phyloP scores from a whole-genome alignment of 1,284 basidiomycete genomes.

The Boletellus sp. region DNA sequence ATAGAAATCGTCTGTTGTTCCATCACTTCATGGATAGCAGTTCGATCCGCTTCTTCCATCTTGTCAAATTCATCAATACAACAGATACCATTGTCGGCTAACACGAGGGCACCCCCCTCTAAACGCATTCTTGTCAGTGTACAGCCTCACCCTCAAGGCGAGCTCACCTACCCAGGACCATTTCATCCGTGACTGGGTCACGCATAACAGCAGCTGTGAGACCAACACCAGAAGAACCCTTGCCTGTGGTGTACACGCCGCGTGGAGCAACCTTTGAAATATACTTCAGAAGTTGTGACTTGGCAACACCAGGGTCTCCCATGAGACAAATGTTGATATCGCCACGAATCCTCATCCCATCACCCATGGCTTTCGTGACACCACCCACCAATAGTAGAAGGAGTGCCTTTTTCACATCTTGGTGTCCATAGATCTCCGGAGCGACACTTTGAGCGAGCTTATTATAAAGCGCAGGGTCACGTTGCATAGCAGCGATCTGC shows the following conservation, averaged over 20 bases:
- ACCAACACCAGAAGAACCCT: constrained; percentile 97
- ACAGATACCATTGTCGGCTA: constrained; percentile 99
- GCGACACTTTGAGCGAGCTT: constrained; percentile 88
- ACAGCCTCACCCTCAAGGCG: neutral
- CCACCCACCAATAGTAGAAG: constrained; percentile 92
- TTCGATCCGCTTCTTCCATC: constrained; percentile 98
- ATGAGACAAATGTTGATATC: constrained; percentile 98
- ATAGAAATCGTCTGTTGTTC: constrained; percentile 99
- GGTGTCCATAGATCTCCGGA: constrained; percentile 97
- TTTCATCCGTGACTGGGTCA: constrained; percentile 98
- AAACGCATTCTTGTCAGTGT: constrained; percentile 8
- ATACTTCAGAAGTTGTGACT: constrained; percentile 96
- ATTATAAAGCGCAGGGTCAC: constrained; percentile 80
- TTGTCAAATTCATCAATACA: constrained; percentile 99
- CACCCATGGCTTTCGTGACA: constrained; percentile 90
- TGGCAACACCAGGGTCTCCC: constrained; percentile 99
- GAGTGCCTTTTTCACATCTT: constrained; percentile 98
- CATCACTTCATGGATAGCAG: constrained; percentile 99
- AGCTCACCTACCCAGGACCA: constrained; percentile 83
- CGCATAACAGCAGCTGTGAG: constrained; percentile 98
- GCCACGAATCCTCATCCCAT: constrained; percentile 98
- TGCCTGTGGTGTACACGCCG: constrained; percentile 97
- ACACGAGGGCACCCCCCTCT: constrained; percentile 98
- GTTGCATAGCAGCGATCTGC: constrained; percentile 67
- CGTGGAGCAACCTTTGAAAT: constrained; percentile 98